Percentiles rank a stretch among this genome's conserved stretches.
These are phyloP conservation scores for Apiotrichum porosum DNA, from an alignment of 1,284 basidiomycete genomes.

Conservation along the genomic window DNA sequence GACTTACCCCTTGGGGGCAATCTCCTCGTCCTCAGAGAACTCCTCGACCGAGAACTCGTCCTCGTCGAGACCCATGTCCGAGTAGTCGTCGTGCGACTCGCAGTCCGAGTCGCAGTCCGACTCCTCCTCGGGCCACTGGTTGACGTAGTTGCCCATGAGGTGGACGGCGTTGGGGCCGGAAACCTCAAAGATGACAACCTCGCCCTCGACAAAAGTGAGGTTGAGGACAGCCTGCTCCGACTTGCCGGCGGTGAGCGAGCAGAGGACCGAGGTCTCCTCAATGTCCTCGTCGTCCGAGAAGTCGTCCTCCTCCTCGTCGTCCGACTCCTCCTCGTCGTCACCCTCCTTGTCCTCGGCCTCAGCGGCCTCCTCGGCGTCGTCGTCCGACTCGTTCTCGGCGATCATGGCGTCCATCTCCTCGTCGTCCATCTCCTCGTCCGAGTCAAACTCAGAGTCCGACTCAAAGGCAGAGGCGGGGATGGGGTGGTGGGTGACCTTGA, in stretches of 20 bases:
- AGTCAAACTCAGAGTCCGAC: conserved; percentile 51
- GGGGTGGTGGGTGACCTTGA: conserved; percentile 68
- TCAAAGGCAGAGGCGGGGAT: conserved; percentile 48
- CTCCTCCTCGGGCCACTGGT: conserved; percentile 49
- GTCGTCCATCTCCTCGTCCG: conserved; percentile 46
- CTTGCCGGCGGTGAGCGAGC: conserved; percentile 52
- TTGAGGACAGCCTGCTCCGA: conserved; percentile 75
- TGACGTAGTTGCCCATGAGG: conserved; percentile 84
- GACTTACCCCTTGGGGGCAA: conserved; percentile 28
- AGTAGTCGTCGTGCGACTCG: conserved; percentile 54
- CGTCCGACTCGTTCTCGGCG: conserved; percentile 44
- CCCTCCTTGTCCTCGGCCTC: conserved; percentile 44
- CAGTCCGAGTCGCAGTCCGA: conserved; percentile 46
- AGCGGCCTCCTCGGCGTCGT: conserved; percentile 35
- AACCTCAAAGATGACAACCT: conserved; percentile 65
- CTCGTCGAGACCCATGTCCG: conserved; percentile 47
- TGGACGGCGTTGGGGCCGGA: conserved; percentile 82
- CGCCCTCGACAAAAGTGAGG: conserved; percentile 68
- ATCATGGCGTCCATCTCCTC: conserved; percentile 50
- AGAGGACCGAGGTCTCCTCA: conserved; percentile 52
- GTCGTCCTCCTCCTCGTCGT: conserved; percentile 51
- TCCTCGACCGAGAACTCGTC: conserved; percentile 54
- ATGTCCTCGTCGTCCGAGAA: conserved; percentile 35
- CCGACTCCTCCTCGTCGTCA: conserved; percentile 46
- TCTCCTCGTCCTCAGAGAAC: conserved; percentile 50